Evolutionary conservation across 192 early-diverging fungal species (phyloP), one percentile per base, ranked within the genome.

Genomic region (Rhizoclosmatium globosum): DNA sequence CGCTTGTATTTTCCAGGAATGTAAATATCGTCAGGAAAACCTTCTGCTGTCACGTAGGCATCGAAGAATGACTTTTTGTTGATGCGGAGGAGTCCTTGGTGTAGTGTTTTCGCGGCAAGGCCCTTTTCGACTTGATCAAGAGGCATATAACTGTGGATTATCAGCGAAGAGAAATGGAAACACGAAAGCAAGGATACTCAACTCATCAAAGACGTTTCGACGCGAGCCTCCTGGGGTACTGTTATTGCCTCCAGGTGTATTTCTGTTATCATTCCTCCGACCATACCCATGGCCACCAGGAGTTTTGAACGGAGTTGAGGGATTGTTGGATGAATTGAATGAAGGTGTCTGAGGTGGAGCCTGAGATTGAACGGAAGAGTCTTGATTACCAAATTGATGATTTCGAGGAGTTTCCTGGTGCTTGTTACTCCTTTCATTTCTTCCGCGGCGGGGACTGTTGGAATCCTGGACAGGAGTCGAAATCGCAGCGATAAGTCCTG

Each of bases 31-130:
- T 89, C 86, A 6, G 79, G 73, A 50, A 77, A 56, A 15, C 78
- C 88, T 39, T 95, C 93, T 7, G 92, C 86, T 2, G 92, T 89
- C 15, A 96, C 95, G 84, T 98, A 98, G 38, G 94, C 95, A 76
- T 97, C 95, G 57, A 86, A 90, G 43, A 92, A 87, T 79, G 94
- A 94, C 66, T 91, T 88, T 47, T 93, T 94, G 87, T 95, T 98
- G 78, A 97, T 90, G 60, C 97, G 91, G 21, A 98, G 77, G 3
- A 89, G 86, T 46, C 95, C 97, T n/a, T 91, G 83, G 11, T 93
- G 83, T 17, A 95, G 85, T 19, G 80, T 82, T 17, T 82, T 81
- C 2, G 23, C 47, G 3, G 64, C 45, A 4, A 86, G 50, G 11
- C 78, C 78, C 17, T 73, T 65, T 17, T 72, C n/a, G 3, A 83